Base-by-base conservation (phyloP, 441 rosid genomes). In the Isatis lusitanica region DNA sequence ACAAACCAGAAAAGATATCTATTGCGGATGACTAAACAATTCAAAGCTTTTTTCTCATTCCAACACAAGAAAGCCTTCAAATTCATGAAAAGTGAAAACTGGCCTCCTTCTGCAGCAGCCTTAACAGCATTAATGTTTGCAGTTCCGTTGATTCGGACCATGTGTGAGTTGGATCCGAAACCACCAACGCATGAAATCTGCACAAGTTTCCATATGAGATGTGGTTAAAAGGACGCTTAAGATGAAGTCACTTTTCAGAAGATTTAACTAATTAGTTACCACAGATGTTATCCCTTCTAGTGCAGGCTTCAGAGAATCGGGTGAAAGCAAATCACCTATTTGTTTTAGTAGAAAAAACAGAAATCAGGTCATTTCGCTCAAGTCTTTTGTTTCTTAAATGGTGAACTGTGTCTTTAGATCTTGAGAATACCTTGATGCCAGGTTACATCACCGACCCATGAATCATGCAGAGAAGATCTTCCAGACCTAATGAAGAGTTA, bases 41-140 rank as follows among this genome's bases (percentile, higher is more conserved):
- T 42, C 35, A 21, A 40, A 3, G 28, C 28, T 1, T 26, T 5
- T 57, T 10, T 17, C 74, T 59, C 44, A 33, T 15, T 40, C 61
- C 51, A 31, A 16, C 39, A 71, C 66, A 59, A 59, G 4, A 48
- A 70, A 12, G 30, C 17, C 2, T 10, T 16, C n/a, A 50, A 63
- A 38, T 31, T 9, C 16, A 18, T 6, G 24, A 40, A 21, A 15
- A 4, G n/a, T 6, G 24, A 40, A 21, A 15, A 4, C 7, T 62
- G 53, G 81, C 89, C 89, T 79, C 81, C 85, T 42, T 88, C 89
- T 16, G 80, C 77, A 6, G 90, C 90, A 81, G 87, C 89, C 68
- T 60, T 81, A 62, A 88, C 80, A 28, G 90, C 87, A 65, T 84
- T 88, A 8, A 86, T 85, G 79, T 86, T 88, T 55, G 90, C 86